These are phyloP conservation scores for Saccharomycopsis sp. DNA, from an alignment of 805 yeast species.

Conservation along the genomic window DNA sequence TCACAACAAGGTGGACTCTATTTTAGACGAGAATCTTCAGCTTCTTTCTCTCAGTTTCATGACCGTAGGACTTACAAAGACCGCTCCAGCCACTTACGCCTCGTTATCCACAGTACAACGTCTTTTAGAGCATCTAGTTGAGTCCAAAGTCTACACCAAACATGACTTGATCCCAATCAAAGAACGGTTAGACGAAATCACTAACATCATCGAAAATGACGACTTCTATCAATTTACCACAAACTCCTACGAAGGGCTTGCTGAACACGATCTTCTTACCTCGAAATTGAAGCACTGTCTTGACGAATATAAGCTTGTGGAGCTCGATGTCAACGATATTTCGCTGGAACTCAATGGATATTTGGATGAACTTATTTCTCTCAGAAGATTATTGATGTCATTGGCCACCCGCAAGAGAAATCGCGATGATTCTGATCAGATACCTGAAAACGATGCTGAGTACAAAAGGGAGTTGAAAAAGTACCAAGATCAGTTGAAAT, in stretches of 20 bases:
- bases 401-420: constrained; percentile 35
- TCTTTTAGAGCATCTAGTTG: constrained; percentile 73
- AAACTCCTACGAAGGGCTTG: constrained; percentile 22
- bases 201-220: constrained; percentile 45
- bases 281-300: constrained; percentile 61
- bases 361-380: constrained; percentile 53
- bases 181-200: constrained; percentile 65
- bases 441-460: constrained; percentile 22
- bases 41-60: constrained; percentile 78
- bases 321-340: constrained; percentile 46
- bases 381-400: constrained; percentile 57
- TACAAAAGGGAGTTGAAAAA: constrained; percentile 24
- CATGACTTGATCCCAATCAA: constrained; percentile 78
- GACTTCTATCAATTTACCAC: constrained; percentile 21
- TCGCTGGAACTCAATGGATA: constrained; percentile 43
- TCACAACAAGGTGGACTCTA: constrained; percentile 54
- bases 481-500: constrained; percentile 34
- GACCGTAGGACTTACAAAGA: constrained; percentile 83
- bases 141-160: constrained; percentile 73
- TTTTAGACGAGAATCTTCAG: constrained; percentile 87
- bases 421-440: constrained; percentile 26
- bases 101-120: constrained; percentile 82
- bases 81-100: constrained; percentile 93
- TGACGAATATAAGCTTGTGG: constrained; percentile 49
- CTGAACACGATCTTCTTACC: constrained; percentile 39